phyloP scores from a whole-genome alignment of 805 yeast genomes.

The Brettanomyces custersianus region DNA sequence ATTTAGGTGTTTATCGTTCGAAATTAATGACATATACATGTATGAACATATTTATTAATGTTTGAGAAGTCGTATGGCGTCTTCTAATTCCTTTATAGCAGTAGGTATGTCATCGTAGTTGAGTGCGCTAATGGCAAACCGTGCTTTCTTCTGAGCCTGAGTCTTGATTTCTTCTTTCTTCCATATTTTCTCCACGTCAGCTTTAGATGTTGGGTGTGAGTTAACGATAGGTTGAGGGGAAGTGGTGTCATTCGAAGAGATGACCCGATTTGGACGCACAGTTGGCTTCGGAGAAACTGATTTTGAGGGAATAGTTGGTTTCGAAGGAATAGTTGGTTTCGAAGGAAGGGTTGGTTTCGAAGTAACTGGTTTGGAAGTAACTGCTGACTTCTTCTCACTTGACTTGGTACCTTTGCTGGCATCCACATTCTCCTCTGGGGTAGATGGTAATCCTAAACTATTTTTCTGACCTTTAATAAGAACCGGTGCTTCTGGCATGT shows the following conservation, averaged over 20 bases:
- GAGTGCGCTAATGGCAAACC: slow-evolving; percentile 70
- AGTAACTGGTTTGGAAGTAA: not conserved
- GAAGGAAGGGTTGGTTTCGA: not conserved
- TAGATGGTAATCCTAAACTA: slow-evolving; percentile 19
- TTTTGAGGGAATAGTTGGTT: not conserved
- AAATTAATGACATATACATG: not conserved
- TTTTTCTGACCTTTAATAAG: slow-evolving; percentile 24
- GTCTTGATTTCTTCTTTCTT: slow-evolving; percentile 47
- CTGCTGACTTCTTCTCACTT: too few relatives aligned
- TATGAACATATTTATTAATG: not conserved
- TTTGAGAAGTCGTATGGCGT: slow-evolving; percentile 41
- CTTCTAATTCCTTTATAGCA: slow-evolving; percentile 50
- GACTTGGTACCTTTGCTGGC: too few relatives aligned
- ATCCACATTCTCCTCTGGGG: slow-evolving; percentile 10
- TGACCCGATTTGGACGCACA: not conserved
- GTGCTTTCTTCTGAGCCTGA: slow-evolving; percentile 59
- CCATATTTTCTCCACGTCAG: slow-evolving; percentile 40
- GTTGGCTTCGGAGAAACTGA: slow-evolving; percentile 1
- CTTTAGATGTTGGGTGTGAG: slow-evolving; percentile 18
- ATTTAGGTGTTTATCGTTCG: not conserved
- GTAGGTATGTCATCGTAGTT: slow-evolving; percentile 68
- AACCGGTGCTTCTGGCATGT: slow-evolving; percentile 22
- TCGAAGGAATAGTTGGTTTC: not conserved
- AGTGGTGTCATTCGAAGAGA: not conserved
- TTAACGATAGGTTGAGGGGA: slow-evolving; percentile 4